These are phyloP conservation scores for Rauvolfia tetraphylla DNA, from an alignment of 257 asterid genomes.

Conservation along the genomic window DNA sequence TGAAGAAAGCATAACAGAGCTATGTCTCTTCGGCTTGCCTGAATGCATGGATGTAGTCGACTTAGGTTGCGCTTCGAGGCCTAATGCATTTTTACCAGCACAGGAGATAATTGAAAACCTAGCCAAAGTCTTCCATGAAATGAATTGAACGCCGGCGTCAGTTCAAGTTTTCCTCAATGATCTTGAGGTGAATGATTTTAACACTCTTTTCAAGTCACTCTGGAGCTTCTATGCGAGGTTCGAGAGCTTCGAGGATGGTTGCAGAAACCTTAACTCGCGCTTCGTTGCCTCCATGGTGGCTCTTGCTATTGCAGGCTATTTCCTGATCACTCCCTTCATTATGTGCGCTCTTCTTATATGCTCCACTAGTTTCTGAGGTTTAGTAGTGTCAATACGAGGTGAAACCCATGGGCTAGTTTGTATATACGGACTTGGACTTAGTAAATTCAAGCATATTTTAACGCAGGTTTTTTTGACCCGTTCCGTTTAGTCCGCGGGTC, in stretches of 20 bases:
- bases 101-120: not conserved
- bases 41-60: conserved; percentile 12
- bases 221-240: conserved; percentile 5
- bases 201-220: conserved; percentile 10
- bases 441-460: too few species aligned
- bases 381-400: too few species aligned
- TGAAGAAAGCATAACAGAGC: too few species aligned
- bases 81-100: conserved; percentile 6
- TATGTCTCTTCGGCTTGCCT: not conserved
- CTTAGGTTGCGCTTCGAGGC: conserved; percentile 22
- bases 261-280: not conserved
- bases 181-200: conserved; percentile 19
- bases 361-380: too few species aligned
- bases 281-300: conserved; percentile 13
- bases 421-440: too few species aligned
- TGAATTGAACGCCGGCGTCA: not conserved
- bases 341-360: conserved; percentile 16
- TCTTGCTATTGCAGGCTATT: conserved; percentile 22
- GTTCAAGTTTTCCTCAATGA: conserved; percentile 16
- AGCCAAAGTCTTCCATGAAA: not conserved
- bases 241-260: too few species aligned
- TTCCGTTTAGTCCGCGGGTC: too few species aligned
- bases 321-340: conserved; percentile 6
- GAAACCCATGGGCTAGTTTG: too few species aligned
- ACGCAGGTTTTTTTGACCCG: too few species aligned